Evolutionary conservation across 1,284 basidiomycete species (phyloP).

Genomic region (Exobasidium cylindrosporum): DNA sequence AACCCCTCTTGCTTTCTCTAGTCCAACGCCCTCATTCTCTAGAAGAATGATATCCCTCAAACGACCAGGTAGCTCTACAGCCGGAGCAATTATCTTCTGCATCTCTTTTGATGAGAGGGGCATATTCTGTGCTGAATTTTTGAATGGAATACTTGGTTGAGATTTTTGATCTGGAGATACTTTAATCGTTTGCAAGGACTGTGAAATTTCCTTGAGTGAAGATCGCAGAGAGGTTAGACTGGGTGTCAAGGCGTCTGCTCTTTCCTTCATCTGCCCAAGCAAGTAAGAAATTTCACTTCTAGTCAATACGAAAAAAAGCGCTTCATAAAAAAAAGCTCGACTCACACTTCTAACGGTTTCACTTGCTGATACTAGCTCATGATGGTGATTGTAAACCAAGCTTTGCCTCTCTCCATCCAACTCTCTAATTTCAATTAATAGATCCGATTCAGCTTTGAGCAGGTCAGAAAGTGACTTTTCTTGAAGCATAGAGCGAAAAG

Average conservation of each 20-base stretch:
- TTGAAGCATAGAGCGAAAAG: conserved; percentile 25
- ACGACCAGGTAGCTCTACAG: conserved; percentile 33
- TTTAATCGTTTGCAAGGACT: not conserved
- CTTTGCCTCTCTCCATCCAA: conserved; percentile 83
- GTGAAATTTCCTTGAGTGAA: conserved; percentile 4
- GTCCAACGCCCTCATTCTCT: conserved; percentile 11
- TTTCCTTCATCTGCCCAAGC: conserved; percentile 32
- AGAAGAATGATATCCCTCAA: conserved; percentile 30
- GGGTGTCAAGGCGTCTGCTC: conserved; percentile 33
- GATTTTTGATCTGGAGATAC: not conserved
- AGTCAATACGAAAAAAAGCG: too few relatives aligned
- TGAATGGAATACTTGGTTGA: not conserved
- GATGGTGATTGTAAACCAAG: conserved; percentile 89
- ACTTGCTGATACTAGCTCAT: conserved; percentile 84
- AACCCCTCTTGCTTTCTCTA: conserved; percentile 33
- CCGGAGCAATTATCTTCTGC: conserved; percentile 15
- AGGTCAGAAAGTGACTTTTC: conserved; percentile 30
- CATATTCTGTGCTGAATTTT: not conserved
- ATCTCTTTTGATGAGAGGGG: conserved; percentile 21
- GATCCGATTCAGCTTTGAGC: conserved; percentile 29
- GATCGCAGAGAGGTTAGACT: conserved; percentile 21
- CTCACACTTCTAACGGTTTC: conserved; percentile 81
- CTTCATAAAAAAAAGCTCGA: conserved; percentile 17
- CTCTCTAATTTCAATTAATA: conserved; percentile 67
- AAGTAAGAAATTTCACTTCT: not conserved